phyloP scores from a whole-genome alignment of 1,284 basidiomycete genomes.

The Pyrrhoderma noxium region DNA sequence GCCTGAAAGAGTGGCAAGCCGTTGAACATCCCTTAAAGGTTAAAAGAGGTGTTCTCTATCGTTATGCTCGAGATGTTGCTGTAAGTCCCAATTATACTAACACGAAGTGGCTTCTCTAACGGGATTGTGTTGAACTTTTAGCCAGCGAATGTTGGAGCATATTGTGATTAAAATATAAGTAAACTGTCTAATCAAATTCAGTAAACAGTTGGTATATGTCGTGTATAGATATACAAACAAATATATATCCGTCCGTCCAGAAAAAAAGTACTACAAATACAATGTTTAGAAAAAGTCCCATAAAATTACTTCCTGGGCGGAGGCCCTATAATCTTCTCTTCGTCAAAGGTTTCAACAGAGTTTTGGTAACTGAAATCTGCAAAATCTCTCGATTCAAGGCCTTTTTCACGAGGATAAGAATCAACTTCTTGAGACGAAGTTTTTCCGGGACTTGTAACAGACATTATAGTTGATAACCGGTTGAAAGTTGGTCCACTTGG shows the following conservation, averaged over 20 bases:
- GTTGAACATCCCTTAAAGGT: slow-evolving; percentile 62
- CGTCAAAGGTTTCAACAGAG: too few species aligned
- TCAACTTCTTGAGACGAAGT: not conserved
- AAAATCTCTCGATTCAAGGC: not conserved
- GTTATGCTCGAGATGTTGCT: slow-evolving; percentile 75
- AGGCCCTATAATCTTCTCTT: too few species aligned
- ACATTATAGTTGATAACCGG: slow-evolving; percentile 13
- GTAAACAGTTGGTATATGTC: not conserved
- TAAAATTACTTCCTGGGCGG: too few species aligned
- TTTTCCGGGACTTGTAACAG: not conserved
- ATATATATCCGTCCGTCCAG: not conserved
- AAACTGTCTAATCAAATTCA: not conserved
- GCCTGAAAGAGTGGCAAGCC: slow-evolving; percentile 70
- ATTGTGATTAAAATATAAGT: slow-evolving; percentile 45
- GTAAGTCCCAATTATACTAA: too few species aligned
- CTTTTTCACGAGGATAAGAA: not conserved
- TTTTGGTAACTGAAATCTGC: not conserved
- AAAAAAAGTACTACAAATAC: slow-evolving; percentile 8
- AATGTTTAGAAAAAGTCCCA: too few species aligned
- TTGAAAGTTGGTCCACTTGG: not conserved
- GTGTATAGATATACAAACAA: too few species aligned
- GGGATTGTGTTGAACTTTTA: too few species aligned
- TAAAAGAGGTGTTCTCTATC: slow-evolving; percentile 60
- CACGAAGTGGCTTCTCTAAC: too few species aligned
- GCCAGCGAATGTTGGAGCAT: slow-evolving; percentile 74